These are phyloP conservation scores for Tetradesmus lagerheimii DNA, from an alignment of 139 green algal genomes.

Conservation along the genomic window DNA sequence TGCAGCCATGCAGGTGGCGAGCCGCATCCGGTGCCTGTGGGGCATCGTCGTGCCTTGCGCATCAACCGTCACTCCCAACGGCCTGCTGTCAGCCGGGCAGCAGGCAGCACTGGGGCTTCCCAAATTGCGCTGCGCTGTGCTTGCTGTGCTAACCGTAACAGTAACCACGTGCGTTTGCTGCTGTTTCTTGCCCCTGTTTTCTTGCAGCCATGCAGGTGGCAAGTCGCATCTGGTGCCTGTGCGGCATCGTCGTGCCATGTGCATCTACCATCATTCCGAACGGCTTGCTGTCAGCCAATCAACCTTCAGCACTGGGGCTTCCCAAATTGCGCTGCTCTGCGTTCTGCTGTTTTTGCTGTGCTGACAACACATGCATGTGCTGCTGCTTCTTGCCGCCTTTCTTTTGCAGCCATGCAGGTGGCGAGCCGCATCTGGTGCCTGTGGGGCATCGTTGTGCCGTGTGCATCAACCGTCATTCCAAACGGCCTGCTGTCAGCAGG, in stretches of 20 bases:
- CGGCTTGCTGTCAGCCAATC: too few relatives aligned
- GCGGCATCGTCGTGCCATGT: too few relatives aligned
- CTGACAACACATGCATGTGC: too few relatives aligned
- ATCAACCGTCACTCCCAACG: background rate
- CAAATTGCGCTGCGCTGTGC: too few relatives aligned
- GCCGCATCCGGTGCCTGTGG: constrained; percentile 89
- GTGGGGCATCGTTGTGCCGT: constrained; percentile 84
- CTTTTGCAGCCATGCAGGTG: constrained; percentile 84
- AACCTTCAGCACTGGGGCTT: too few relatives aligned
- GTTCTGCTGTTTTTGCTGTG: background rate
- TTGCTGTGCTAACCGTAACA: too few relatives aligned
- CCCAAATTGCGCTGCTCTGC: background rate
- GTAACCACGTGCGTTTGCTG: too few relatives aligned
- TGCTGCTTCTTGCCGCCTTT: background rate
- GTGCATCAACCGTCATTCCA: constrained; percentile 1
- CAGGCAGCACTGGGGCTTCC: background rate
- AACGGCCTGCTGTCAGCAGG: background rate
- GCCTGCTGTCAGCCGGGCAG: background rate
- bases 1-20: constrained; percentile 89
- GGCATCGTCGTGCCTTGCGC: constrained; percentile 74
- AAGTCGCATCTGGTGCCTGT: too few relatives aligned
- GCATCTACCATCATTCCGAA: too few relatives aligned
- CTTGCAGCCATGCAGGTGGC: too few relatives aligned
- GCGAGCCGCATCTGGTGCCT: constrained; percentile 86
- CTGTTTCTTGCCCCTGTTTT: too few relatives aligned